Percentiles rank a stretch among this genome's conserved stretches.
These are phyloP conservation scores for Cercophora newfieldiana DNA, from an alignment of 495 filamentous ascomycete genomes.

Conservation along the genomic window DNA sequence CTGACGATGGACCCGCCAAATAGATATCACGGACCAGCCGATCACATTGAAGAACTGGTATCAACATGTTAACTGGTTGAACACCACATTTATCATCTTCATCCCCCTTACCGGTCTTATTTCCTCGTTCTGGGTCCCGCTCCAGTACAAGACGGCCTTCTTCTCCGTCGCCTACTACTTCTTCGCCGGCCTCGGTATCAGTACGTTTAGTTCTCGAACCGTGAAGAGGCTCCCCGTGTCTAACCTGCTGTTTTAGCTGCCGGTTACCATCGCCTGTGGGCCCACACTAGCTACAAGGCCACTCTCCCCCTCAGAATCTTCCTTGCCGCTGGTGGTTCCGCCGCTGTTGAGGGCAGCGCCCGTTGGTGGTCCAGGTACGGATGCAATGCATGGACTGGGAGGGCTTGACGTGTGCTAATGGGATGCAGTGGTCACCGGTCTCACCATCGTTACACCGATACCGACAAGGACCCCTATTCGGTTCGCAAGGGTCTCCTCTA, in stretches of 20 bases:
- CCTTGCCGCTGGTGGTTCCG: slow-evolving; percentile 87
- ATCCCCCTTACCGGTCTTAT: slow-evolving; percentile 78
- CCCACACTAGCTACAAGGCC: slow-evolving; percentile 94
- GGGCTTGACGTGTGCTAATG: background rate
- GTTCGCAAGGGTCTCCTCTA: slow-evolving; percentile 95
- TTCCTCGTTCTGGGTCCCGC: slow-evolving; percentile 77
- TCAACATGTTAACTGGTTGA: slow-evolving; percentile 93
- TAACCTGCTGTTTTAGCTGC: slow-evolving; percentile 29
- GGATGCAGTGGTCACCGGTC: slow-evolving; percentile 68
- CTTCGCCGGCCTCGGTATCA: slow-evolving; percentile 86
- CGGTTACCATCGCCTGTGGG: slow-evolving; percentile 92
- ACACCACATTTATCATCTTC: slow-evolving; percentile 81
- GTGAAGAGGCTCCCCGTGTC: background rate
- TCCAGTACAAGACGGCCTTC: slow-evolving; percentile 71
- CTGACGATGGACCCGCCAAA: background rate
- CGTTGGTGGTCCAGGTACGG: slow-evolving; percentile 88
- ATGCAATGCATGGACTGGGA: background rate
- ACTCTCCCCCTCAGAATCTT: slow-evolving; percentile 84
- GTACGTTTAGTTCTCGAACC: slow-evolving; percentile 43
- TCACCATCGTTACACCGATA: slow-evolving; percentile 99
- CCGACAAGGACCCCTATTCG: slow-evolving; percentile 97
- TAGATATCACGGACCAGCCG: slow-evolving; percentile 58
- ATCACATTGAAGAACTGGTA: slow-evolving; percentile 87
- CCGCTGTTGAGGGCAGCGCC: slow-evolving; percentile 94
- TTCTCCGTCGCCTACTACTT: slow-evolving; percentile 91